phyloP scores from a whole-genome alignment of 768 basidiomycete species.

The Mycena sanguinolenta region DNA sequence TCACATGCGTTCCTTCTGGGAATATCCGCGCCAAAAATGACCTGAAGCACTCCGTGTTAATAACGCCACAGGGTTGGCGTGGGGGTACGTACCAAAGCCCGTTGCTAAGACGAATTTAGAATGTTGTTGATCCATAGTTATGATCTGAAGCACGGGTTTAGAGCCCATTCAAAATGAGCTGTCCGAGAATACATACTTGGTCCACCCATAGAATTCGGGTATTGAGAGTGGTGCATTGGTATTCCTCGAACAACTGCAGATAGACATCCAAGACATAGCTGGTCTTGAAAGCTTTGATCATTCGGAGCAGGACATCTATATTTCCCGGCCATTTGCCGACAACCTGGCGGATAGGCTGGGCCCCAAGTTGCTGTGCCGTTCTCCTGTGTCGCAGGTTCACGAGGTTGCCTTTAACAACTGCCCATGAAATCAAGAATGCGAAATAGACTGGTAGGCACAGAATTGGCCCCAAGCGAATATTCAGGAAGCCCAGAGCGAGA shows the following conservation, averaged over 20 bases:
- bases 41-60: constrained; percentile 25
- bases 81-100: constrained; percentile 57
- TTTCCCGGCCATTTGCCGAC: constrained; percentile 85
- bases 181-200: constrained; percentile 58
- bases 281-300: constrained; percentile 67
- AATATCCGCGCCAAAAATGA: constrained; percentile 75
- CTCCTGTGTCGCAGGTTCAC: constrained; percentile 51
- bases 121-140: constrained; percentile 82
- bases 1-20: constrained; percentile 77
- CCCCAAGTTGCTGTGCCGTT: constrained; percentile 63
- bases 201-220: constrained; percentile 78
- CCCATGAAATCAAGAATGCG: constrained; percentile 58
- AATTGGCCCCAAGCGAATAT: constrained; percentile 49
- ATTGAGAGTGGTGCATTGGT: constrained; percentile 79
- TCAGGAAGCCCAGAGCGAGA: constrained; percentile 43
- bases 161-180: not conserved
- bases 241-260: constrained; percentile 76
- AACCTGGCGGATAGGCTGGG: constrained; percentile 67
- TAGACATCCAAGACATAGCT: constrained; percentile 76
- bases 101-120: constrained; percentile 74
- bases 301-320: constrained; percentile 72
- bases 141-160: constrained; percentile 58
- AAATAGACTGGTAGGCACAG: constrained; percentile 54
- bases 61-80: not conserved
- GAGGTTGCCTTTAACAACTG: constrained; percentile 51